Conservation (phyloP, 1,284 basidiomycete species). For the Caloboletus firmus region DNA sequence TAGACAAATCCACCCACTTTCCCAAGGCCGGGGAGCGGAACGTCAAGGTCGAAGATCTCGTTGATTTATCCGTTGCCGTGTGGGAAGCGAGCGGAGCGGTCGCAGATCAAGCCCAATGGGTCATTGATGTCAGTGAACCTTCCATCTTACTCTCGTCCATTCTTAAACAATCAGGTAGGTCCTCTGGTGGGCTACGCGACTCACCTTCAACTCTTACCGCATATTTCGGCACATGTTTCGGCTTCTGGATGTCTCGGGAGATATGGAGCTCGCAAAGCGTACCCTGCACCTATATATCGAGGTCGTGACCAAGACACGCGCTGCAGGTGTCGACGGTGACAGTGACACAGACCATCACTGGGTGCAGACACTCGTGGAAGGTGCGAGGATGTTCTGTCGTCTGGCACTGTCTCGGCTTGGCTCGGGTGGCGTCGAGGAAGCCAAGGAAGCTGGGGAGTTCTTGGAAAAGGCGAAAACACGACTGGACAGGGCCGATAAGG, state of each 20-base stretch:
- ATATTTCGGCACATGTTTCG: conserved; percentile 82
- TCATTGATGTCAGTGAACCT: conserved; percentile 60
- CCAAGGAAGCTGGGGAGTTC: conserved; percentile 57
- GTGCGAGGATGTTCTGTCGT: conserved; percentile 72
- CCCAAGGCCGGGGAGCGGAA: conserved; percentile 86
- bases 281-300: conserved; percentile 83
- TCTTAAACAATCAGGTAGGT: conserved; percentile 44
- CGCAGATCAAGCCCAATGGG: conserved; percentile 65
- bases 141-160: background rate
- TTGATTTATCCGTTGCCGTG: conserved; percentile 76
- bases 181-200: conserved; percentile 87
- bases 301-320: conserved; percentile 71
- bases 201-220: conserved; percentile 88
- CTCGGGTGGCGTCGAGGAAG: conserved; percentile 46
- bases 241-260: conserved; percentile 64
- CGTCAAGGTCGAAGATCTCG: conserved; percentile 77
- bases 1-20: conserved; percentile 71
- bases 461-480: conserved; percentile 56
- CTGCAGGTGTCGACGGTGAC: conserved; percentile 44
- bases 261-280: conserved; percentile 67
- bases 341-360: conserved; percentile 64
- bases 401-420: conserved; percentile 40
- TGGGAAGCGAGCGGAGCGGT: conserved; percentile 74
- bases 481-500: conserved; percentile 46
- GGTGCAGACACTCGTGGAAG: conserved; percentile 71